Conservation (phyloP, 176 grass and related monocot genomes). For the Cenchrus americanus region DNA sequence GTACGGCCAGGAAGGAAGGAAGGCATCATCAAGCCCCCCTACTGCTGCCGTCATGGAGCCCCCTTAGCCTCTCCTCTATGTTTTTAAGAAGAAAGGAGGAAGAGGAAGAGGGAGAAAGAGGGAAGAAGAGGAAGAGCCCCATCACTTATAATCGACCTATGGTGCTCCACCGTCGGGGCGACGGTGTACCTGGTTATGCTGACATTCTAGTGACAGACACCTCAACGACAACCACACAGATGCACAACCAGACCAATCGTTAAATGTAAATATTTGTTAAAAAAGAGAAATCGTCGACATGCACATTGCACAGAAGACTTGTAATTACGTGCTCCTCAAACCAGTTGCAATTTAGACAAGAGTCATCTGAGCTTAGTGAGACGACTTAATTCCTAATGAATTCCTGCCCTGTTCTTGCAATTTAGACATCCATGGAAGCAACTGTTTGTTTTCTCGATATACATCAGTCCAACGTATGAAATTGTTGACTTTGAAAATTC, state of each 20-base stretch:
- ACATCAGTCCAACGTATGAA: too few species aligned
- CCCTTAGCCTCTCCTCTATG: too few species aligned
- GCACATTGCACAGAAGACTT: not conserved
- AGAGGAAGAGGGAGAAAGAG: too few species aligned
- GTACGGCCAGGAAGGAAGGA: slow-evolving; percentile 52
- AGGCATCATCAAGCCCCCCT: slow-evolving; percentile 15
- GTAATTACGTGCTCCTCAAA: too few species aligned
- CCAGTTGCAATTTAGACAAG: not conserved
- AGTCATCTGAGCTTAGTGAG: not conserved
- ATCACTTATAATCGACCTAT: slow-evolving; percentile 27
- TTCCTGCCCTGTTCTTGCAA: too few species aligned
- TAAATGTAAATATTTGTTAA: not conserved
- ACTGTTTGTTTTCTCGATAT: too few species aligned
- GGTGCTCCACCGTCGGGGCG: slow-evolving; percentile 42
- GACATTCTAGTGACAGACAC: slow-evolving; percentile 25
- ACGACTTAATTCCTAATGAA: too few species aligned
- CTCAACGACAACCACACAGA: not conserved
- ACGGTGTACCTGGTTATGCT: slow-evolving; percentile 47
- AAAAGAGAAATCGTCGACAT: not conserved
- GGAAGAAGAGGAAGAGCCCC: too few species aligned
- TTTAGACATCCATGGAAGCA: too few species aligned
- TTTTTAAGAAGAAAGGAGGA: too few species aligned
- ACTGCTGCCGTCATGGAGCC: too few species aligned
- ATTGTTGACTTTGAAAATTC: not conserved
- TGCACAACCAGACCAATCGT: too few species aligned